Conservation (phyloP, 352 stramenopile genomes). For the Pythium angustatum region DNA sequence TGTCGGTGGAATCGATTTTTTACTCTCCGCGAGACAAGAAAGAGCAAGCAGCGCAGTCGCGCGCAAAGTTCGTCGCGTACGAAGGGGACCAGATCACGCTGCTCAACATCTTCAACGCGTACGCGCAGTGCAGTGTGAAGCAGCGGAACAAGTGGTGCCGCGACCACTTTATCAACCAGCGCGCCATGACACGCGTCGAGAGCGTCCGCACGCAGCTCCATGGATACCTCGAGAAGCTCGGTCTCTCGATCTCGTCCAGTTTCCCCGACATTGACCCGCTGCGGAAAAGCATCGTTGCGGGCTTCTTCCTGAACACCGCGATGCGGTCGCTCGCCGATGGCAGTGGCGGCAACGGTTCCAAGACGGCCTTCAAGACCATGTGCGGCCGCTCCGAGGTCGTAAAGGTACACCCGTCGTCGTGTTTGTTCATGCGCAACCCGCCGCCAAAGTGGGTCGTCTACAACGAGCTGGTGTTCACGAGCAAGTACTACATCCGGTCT, state of each 20-base stretch:
- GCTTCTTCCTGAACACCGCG: constrained; percentile 89
- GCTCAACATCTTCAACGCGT: constrained; percentile 82
- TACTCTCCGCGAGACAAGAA: constrained; percentile 87
- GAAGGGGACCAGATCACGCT: constrained; percentile 87
- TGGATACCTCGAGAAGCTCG: constrained; percentile 72
- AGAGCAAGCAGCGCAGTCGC: constrained; percentile 74
- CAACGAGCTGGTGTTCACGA: constrained; percentile 91
- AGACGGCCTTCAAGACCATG: constrained; percentile 88
- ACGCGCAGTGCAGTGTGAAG: constrained; percentile 67
- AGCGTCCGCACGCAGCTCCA: constrained; percentile 74
- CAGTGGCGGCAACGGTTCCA: constrained; percentile 52
- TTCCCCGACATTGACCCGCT: constrained; percentile 83
- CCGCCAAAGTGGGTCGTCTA: constrained; percentile 85
- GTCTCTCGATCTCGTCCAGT: constrained; percentile 63
- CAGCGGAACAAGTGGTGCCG: constrained; percentile 86
- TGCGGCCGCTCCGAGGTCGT: constrained; percentile 79
- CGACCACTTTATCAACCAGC: constrained; percentile 86
- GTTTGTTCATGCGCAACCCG: constrained; percentile 88
- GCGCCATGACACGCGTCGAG: constrained; percentile 84
- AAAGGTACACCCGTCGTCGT: constrained; percentile 89
- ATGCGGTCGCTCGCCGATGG: constrained; percentile 83
- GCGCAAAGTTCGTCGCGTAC: constrained; percentile 74
- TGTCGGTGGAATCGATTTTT: constrained; percentile 90
- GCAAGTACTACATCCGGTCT: constrained; percentile 90
- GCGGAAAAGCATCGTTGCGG: constrained; percentile 84